A percentile compares a stretch with the other conserved stretches of the same genome.
Conservation (phyloP, 2,329 filamentous ascomycete species). For the Neopestalotiopsis sp. region DNA sequence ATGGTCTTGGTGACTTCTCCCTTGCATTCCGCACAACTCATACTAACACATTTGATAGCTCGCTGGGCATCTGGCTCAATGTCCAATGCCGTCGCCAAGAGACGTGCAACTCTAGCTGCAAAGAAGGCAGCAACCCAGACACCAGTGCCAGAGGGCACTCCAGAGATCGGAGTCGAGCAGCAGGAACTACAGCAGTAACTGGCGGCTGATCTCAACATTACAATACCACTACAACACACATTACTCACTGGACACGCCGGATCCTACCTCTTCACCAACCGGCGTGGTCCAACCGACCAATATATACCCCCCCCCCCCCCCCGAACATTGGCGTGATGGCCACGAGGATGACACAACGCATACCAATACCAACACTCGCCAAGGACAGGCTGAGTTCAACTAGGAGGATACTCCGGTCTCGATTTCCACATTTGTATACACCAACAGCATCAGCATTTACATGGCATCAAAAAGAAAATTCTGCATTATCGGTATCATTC, state of each 20-base stretch:
- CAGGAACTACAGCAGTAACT: conserved; percentile 13
- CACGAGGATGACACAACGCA: background rate
- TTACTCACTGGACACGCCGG: background rate
- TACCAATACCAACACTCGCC: background rate
- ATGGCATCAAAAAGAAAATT: background rate
- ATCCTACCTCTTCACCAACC: background rate
- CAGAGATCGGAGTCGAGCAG: conserved; percentile 19
- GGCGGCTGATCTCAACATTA: too few species aligned
- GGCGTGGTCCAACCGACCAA: background rate
- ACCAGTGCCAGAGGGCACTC: conserved; percentile 22
- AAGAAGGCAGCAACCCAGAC: conserved; percentile 56
- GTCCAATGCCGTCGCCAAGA: conserved; percentile 64
- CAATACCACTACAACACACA: background rate
- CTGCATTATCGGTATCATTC: background rate
- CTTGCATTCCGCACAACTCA: too few species aligned
- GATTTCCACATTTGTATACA: background rate
- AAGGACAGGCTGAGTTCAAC: background rate
- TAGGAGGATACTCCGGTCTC: background rate
- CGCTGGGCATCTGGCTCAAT: conserved; percentile 68
- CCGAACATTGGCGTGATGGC: background rate
- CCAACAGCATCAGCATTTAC: conserved; percentile 11
- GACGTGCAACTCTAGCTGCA: conserved; percentile 63
- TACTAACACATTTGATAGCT: conserved; percentile 43
- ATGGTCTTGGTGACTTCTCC: too few species aligned
- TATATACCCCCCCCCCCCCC: too few species aligned